Conservation (phyloP, 768 basidiomycete species). For the Auriculariales sp. region DNA sequence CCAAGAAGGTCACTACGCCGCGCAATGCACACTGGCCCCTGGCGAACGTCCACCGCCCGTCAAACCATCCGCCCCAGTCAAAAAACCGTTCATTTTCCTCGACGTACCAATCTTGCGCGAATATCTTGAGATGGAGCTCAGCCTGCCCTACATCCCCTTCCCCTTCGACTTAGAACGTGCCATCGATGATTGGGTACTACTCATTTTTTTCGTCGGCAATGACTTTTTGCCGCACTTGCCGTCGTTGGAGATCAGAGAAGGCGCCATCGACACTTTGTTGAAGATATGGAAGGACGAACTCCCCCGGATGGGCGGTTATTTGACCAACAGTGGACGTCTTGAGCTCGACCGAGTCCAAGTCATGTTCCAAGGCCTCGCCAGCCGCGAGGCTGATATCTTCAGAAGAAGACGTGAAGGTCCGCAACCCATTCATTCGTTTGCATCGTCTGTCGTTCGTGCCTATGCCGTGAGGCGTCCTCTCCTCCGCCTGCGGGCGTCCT, state of each 20-base stretch:
- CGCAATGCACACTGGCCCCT: constrained; percentile 78
- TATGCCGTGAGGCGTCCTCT: too few relatives aligned
- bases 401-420: constrained; percentile 79
- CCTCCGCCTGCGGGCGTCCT: too few relatives aligned
- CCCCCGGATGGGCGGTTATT: constrained; percentile 91
- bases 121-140: constrained; percentile 93
- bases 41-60: constrained; percentile 46
- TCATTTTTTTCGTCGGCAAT: constrained; percentile 99
- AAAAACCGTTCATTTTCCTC: constrained; percentile 98
- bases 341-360: constrained; percentile 78
- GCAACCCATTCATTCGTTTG: constrained; percentile 19
- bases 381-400: constrained; percentile 92
- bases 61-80: constrained; percentile 11
- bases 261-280: constrained; percentile 93
- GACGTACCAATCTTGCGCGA: constrained; percentile 92
- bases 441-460: constrained; percentile 2
- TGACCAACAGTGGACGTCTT: constrained; percentile 85
- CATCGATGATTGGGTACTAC: constrained; percentile 98
- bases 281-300: constrained; percentile 92
- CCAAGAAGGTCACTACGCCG: constrained; percentile 87
- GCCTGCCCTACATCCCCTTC: constrained; percentile 62
- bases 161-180: constrained; percentile 90
- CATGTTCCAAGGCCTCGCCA: constrained; percentile 91
- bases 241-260: constrained; percentile 96
- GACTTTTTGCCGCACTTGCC: constrained; percentile 98